Base-by-base conservation (phyloP, 257 asterid species). In the Prunella vulgaris region DNA sequence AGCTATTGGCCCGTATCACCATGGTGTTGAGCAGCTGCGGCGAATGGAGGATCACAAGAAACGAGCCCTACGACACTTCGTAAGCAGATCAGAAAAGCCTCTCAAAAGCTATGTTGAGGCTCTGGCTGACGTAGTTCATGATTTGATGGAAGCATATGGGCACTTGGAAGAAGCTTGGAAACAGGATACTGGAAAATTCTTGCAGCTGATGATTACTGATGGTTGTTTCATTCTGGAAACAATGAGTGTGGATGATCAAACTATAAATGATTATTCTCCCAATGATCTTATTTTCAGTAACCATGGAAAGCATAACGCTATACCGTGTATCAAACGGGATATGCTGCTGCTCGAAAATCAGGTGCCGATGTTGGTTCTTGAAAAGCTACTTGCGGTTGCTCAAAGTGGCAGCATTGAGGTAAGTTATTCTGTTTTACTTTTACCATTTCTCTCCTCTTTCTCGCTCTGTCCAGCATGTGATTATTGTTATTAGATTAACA, bases 31-130 rank as follows among this genome's bases (percentile, higher is more conserved):
- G 48, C 66, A 60, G 38, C 21, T 60, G 66, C 48, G 14, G 49
- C 28, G 17, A 4, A 60, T 80, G 87, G 85, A 83, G 64, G 76
- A 21, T 15, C 81, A 83, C 74, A 83, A 83, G 67, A 48, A 66
- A 17, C 62, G 85, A 13, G 85, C 79, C 22, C 74, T 83, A 1
- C 67, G 74, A 0, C 84, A 60, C 1, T 80, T 75, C 74, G 67
- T 75, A 14, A n/a, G 14, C 18, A 57, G 85, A 60, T 58, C 75
- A 0, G 48, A 35, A 10, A 74, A 62, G 57, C n/a, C 77, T 0
- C 40, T 67, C 17, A 10, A 65, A 5, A 0, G 0, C 20, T 79
- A 64, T 56, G 17, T 76, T 9, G n/a, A 49, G 0, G 49, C 54
- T 22, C 32, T 76, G n/a, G 14, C 0, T 1, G 33, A 25, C 15